Evolutionary conservation across 768 basidiomycete species (phyloP).

Genomic region (Lentinula sp.): DNA sequence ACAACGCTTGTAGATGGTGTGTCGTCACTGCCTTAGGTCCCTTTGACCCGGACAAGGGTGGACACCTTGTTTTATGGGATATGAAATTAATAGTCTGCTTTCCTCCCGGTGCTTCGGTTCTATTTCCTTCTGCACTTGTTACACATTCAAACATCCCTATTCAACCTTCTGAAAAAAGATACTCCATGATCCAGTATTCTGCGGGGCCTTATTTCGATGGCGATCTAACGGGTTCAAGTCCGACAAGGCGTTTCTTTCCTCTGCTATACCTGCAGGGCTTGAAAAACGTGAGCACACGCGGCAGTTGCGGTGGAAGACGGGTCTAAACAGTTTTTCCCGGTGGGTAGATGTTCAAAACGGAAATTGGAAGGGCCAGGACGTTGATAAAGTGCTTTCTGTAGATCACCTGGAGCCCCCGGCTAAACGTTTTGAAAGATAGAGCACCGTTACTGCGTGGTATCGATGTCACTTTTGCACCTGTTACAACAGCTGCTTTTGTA

Average conservation of each 20-base stretch:
- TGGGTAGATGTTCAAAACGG: not conserved
- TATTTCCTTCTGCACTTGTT: constrained; percentile 16
- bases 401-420: too few relatives aligned
- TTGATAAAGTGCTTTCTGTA: too few relatives aligned
- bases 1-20: constrained; percentile 8
- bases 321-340: not conserved
- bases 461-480: too few relatives aligned
- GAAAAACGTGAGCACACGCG: not conserved
- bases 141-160: constrained; percentile 8
- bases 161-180: not conserved
- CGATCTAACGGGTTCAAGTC: constrained; percentile 10
- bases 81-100: constrained; percentile 13
- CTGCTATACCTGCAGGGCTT: not conserved
- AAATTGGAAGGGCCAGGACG: not conserved
- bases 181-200: constrained; percentile 15
- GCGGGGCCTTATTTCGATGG: constrained; percentile 19
- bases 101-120: constrained; percentile 13
- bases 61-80: constrained; percentile 18
- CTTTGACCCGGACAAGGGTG: constrained; percentile 10
- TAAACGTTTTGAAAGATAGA: too few relatives aligned
- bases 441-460: too few relatives aligned
- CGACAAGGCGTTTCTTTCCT: not conserved
- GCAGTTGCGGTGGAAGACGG: not conserved
- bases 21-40: constrained; percentile 10
- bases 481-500: too few relatives aligned